phyloP scores from a whole-genome alignment of 768 basidiomycete genomes.

The Podaxis rugospora region DNA sequence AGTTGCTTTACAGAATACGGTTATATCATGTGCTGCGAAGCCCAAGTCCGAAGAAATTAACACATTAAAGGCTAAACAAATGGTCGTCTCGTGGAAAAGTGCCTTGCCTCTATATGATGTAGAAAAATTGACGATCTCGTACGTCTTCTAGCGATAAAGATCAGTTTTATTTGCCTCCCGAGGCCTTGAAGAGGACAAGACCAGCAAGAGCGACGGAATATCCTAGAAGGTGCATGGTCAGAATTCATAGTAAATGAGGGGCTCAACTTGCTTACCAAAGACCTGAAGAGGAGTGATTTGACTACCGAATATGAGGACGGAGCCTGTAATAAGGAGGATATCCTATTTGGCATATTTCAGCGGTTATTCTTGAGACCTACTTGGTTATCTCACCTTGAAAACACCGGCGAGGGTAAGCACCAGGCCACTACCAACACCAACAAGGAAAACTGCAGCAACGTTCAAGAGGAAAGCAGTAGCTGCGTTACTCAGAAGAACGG shows the following conservation, averaged over 20 bases:
- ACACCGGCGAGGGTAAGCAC: slow-evolving; percentile 93
- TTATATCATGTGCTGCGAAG: not conserved
- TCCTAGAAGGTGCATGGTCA: slow-evolving; percentile 35
- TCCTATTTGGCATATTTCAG: slow-evolving; percentile 45
- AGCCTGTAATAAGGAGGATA: slow-evolving; percentile 90
- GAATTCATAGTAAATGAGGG: not conserved
- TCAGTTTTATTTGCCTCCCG: slow-evolving; percentile 47
- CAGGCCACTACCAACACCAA: slow-evolving; percentile 82
- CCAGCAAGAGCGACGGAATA: slow-evolving; percentile 87
- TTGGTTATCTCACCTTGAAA: slow-evolving; percentile 61
- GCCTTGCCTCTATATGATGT: not conserved
- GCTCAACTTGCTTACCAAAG: slow-evolving; percentile 46
- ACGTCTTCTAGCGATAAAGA: not conserved
- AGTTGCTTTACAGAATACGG: slow-evolving; percentile 2
- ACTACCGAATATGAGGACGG: slow-evolving; percentile 82
- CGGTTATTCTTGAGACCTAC: not conserved
- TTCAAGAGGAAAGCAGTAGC: slow-evolving; percentile 84
- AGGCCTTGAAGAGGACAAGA: slow-evolving; percentile 81
- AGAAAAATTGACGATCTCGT: not conserved
- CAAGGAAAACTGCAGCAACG: slow-evolving; percentile 91
- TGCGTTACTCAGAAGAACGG: slow-evolving; percentile 80
- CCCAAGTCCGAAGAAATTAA: not conserved
- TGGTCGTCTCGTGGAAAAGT: not conserved
- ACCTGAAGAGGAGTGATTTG: slow-evolving; percentile 80
- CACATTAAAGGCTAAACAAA: not conserved